Conservation (phyloP, 2,329 filamentous ascomycete species). For the Hirsutella rhossiliensis region DNA sequence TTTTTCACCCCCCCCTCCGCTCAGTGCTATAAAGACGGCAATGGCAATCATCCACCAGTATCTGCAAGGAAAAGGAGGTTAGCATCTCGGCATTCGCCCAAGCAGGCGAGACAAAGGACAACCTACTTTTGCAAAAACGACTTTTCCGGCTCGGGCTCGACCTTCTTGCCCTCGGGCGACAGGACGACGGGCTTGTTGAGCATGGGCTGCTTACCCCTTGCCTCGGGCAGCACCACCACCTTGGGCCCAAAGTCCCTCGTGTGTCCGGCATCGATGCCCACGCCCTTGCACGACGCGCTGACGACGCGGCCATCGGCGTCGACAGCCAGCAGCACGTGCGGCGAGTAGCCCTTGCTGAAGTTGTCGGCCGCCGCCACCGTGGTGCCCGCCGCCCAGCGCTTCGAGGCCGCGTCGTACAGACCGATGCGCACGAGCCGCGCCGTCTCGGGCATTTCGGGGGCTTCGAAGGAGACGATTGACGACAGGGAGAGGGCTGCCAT, state of each 20-base stretch:
- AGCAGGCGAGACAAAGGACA: neutral
- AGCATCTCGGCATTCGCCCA: constrained; percentile 13
- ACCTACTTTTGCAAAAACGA: constrained; percentile 53
- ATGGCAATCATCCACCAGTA: constrained; percentile 56
- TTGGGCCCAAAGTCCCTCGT: constrained; percentile 54
- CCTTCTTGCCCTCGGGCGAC: constrained; percentile 45
- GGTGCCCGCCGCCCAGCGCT: constrained; percentile 40
- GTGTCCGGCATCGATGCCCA: constrained; percentile 48
- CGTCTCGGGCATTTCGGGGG: constrained; percentile 36
- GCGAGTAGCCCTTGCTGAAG: constrained; percentile 49
- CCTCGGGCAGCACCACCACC: constrained; percentile 35
- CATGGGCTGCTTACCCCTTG: constrained; percentile 40
- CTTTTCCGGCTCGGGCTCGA: constrained; percentile 46
- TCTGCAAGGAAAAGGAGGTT: constrained; percentile 24
- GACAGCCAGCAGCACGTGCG: constrained; percentile 41
- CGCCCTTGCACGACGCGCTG: constrained; percentile 41
- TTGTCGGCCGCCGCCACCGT: constrained; percentile 43
- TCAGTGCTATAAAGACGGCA: constrained; percentile 38
- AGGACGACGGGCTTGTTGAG: constrained; percentile 54
- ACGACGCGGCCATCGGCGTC: constrained; percentile 31
- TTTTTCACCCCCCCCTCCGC: constrained; percentile 42
- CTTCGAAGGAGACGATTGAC: constrained; percentile 41
- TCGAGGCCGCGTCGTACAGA: constrained; percentile 35
- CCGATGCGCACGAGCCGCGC: constrained; percentile 44
- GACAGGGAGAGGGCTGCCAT: constrained; percentile 28